Conservation (phyloP, 345 rosid species). For the Acer campestre region DNA sequence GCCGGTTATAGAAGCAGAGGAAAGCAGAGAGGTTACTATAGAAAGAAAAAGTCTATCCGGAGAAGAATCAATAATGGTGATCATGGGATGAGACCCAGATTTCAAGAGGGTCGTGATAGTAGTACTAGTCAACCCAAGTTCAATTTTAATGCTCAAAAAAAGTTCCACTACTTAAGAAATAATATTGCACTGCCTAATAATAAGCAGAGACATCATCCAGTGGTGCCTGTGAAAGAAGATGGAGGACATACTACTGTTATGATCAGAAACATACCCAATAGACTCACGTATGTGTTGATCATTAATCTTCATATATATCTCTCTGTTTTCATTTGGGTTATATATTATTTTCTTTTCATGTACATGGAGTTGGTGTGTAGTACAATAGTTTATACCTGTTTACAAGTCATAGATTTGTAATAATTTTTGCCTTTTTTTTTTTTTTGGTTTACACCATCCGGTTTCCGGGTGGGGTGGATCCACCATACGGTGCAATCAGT, state of each 20-base stretch:
- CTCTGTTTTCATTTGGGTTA: background rate
- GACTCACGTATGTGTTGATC: constrained; percentile 51
- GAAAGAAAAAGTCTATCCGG: background rate
- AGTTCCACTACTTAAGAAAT: background rate
- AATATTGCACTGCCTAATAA: background rate
- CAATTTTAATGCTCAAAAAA: no score
- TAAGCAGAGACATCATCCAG: constrained; percentile 10
- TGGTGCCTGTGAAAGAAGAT: constrained; percentile 25
- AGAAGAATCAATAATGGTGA: no score
- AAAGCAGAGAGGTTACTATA: background rate
- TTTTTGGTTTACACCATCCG: no score
- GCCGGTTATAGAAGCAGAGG: background rate
- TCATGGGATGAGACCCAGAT: no score
- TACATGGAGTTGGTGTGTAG: no score
- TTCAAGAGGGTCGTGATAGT: no score
- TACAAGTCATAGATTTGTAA: background rate
- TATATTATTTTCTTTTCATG: no score
- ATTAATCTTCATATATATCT: no score
- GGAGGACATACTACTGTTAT: constrained; percentile 56
- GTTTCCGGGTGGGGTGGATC: no score
- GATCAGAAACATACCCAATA: constrained; percentile 77
- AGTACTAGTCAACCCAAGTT: no score
- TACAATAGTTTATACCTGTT: no score
- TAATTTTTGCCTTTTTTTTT: background rate
- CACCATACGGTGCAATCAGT: no score